Conservation (phyloP, 1,139 yeast species). For the Yamadazyma triangularis region DNA sequence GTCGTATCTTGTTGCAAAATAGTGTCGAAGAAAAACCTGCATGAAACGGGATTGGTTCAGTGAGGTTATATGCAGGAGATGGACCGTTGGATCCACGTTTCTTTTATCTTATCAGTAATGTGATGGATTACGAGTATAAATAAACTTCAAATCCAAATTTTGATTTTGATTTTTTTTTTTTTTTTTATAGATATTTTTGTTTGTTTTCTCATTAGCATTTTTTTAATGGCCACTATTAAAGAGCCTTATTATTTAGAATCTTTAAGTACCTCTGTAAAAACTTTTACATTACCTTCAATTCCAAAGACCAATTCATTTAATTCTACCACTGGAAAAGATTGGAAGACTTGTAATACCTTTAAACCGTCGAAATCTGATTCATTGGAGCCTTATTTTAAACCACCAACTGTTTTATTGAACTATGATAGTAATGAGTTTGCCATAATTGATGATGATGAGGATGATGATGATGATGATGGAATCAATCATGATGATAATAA, state of each 20-base stretch:
- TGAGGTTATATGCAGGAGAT: not conserved
- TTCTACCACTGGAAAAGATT: conserved; percentile 2
- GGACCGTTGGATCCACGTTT: not conserved
- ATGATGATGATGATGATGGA: conserved; percentile 6
- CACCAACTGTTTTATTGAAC: conserved; percentile 6
- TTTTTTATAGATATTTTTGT: too few species aligned
- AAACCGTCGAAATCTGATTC: conserved; percentile 10
- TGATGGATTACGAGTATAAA: too few species aligned
- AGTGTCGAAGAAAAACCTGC: too few species aligned
- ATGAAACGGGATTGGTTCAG: too few species aligned
- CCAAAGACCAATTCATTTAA: conserved; percentile 10
- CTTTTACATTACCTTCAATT: conserved; percentile 11
- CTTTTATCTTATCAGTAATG: conserved; percentile 1
- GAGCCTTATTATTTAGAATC: conserved; percentile 14
- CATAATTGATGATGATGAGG: conserved; percentile 14
- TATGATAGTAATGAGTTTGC: conserved; percentile 11
- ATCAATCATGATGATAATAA: too few species aligned
- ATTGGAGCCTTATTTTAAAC: conserved; percentile 14
- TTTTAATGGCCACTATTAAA: conserved; percentile 3
- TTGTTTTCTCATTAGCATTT: too few species aligned
- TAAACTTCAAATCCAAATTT: too few species aligned
- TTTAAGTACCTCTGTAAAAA: conserved; percentile 12
- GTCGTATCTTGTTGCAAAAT: too few species aligned
- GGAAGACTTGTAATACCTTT: not conserved
- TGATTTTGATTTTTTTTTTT: too few species aligned